A percentile compares a stretch with the other conserved stretches of the same genome.
Evolutionary conservation across 805 yeast species (phyloP).

Genomic region (Ogataea corticis): DNA sequence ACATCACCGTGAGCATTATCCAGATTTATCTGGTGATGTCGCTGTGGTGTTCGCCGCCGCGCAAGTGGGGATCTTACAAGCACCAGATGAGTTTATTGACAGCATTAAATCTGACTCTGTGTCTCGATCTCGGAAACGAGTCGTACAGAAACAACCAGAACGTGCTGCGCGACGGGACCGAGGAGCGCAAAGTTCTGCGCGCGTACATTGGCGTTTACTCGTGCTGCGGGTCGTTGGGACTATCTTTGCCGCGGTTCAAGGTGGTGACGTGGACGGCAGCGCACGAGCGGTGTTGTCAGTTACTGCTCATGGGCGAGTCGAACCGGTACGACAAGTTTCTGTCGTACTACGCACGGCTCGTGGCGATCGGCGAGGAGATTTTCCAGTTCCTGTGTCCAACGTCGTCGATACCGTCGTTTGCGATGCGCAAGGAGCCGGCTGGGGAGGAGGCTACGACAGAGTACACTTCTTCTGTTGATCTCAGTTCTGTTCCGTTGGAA

Average conservation of each 20-base stretch:
- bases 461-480: no score
- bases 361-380: constrained; percentile 52
- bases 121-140: constrained; percentile 49
- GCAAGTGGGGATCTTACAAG: constrained; percentile 51
- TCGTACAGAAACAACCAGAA: constrained; percentile 27
- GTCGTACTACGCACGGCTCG: constrained; percentile 44
- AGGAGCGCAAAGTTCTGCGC: constrained; percentile 40
- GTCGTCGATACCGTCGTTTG: constrained; percentile 14
- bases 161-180: constrained; percentile 30
- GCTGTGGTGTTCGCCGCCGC: constrained; percentile 55
- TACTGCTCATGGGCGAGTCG: constrained; percentile 38
- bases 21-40: constrained; percentile 46
- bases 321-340: constrained; percentile 42
- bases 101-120: constrained; percentile 45
- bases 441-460: no score
- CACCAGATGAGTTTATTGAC: constrained; percentile 50
- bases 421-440: not conserved
- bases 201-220: constrained; percentile 49
- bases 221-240: constrained; percentile 51
- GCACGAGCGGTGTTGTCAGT: constrained; percentile 41
- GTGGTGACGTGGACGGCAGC: constrained; percentile 48
- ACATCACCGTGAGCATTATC: constrained; percentile 42
- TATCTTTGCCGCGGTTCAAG: constrained; percentile 51
- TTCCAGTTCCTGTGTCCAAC: constrained; percentile 40
- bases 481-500: constrained; percentile 22